Conservation (phyloP, 1,284 basidiomycete species). For the Marasmius oreades region DNA sequence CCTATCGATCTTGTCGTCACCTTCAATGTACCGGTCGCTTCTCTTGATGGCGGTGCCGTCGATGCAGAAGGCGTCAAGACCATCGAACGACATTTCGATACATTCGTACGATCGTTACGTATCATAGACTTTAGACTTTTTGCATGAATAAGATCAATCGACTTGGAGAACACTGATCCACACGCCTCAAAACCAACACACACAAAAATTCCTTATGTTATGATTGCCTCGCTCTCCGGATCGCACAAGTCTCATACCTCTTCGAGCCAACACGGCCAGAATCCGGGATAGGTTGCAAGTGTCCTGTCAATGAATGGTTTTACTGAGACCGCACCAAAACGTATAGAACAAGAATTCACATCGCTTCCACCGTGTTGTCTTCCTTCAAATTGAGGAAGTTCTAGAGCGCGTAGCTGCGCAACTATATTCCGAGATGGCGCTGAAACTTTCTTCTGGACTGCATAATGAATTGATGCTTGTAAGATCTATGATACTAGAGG, state of each 20-base stretch:
- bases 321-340: neutral
- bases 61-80: conserved; percentile 32
- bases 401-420: conserved; percentile 57
- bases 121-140: conserved; percentile 79
- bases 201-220: no score
- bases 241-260: conserved; percentile 52
- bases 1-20: conserved; percentile 77
- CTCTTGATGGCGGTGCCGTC: conserved; percentile 42
- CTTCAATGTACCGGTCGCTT: conserved; percentile 68
- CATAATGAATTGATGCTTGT: neutral
- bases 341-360: conserved; percentile 45
- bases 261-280: conserved; percentile 66
- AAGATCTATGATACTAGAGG: neutral
- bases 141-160: conserved; percentile 34
- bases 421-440: conserved; percentile 44
- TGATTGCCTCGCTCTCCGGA: neutral
- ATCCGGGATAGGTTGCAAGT: conserved; percentile 83
- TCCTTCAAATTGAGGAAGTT: conserved; percentile 68
- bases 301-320: conserved; percentile 50
- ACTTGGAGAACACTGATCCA: neutral
- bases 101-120: conserved; percentile 55
- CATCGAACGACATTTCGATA: conserved; percentile 52
- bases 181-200: no score
- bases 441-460: neutral
- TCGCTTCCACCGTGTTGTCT: conserved; percentile 86